Evolutionary conservation across 352 stramenopile species (phyloP), one percentile per base, ranked within the genome.

Genomic region (Phytophthora rubi): DNA sequence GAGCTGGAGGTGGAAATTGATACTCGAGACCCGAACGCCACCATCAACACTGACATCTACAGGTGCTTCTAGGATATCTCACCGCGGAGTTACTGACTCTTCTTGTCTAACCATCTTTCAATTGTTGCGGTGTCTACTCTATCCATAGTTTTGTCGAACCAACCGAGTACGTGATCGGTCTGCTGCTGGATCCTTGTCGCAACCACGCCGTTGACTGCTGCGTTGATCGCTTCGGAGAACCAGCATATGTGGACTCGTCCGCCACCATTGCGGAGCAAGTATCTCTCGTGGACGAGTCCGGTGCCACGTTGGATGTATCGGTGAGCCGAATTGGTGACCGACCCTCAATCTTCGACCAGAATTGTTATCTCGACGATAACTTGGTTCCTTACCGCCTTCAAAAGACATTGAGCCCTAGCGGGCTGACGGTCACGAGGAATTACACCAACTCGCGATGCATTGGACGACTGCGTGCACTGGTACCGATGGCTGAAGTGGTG

Each of bases 151-250:
- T 86, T 53, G 61, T 64, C 10, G 64, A 80, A 39, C 83, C 85
- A 13, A 88, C 81, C 13, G 67, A 92, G 28, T 97, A 91, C 33
- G 73, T 84, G 32, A 94, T 96, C 37, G 88, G 89, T 4, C 62
- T 97, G n/a, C 68, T 97, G 39, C 28, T 97, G 39, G 86, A 97
- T 65, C 89, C 89, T n/a, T 97, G 89, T 52, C 79, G 80, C 4
- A 62, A 82, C 37, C 85, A 76, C 9, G 51, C 68, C 1, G 53
- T 68, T 26, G 82, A 93, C 64, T 97, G 89, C 70, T 97, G 89
- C 59, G 77, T 76, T 12, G 85, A 95, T 68, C 83, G 80, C 9
- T 97, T 95, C 48, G 89, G 89, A 37, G 85, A 94, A 58, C 88
- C 89, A 2, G 86, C 89, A 2, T 78, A 78, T 26, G 66, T 75